Evolutionary conservation across 2,329 filamentous ascomycete species (phyloP).

Genomic region (Pseudogymnoascus pannorum): DNA sequence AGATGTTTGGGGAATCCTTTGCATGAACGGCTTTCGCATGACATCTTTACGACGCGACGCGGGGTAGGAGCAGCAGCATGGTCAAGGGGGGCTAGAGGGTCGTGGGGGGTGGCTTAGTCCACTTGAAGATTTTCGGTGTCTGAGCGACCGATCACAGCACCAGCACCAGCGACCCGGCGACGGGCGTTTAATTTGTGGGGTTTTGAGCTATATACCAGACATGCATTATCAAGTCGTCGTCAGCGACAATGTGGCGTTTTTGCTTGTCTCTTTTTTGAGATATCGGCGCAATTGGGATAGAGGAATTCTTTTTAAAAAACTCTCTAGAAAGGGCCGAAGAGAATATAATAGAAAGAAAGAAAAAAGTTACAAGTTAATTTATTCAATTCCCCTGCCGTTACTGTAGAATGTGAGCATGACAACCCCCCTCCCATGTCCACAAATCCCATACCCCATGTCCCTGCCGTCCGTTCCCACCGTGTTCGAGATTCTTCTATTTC

Average conservation of each 20-base stretch:
- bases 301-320: too few relatives aligned
- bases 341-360: too few relatives aligned
- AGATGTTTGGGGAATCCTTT: background rate
- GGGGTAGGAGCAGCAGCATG: background rate
- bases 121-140: background rate
- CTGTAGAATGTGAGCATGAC: background rate
- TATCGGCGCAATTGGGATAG: slow-evolving; percentile 3
- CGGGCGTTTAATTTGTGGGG: background rate
- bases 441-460: too few relatives aligned
- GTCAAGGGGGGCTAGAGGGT: background rate
- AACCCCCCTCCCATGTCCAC: background rate
- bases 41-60: background rate
- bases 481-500: background rate
- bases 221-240: background rate
- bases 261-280: background rate
- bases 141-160: background rate
- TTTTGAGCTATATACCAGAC: slow-evolving; percentile 4
- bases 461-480: background rate
- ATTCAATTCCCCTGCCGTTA: background rate
- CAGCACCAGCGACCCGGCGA: background rate
- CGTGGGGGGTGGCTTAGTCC: background rate
- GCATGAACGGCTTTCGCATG: slow-evolving; percentile 1
- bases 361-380: background rate
- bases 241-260: background rate
- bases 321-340: background rate